phyloP scores from a whole-genome alignment of 1,139 yeast species.

The Arxiozyma telluris region DNA sequence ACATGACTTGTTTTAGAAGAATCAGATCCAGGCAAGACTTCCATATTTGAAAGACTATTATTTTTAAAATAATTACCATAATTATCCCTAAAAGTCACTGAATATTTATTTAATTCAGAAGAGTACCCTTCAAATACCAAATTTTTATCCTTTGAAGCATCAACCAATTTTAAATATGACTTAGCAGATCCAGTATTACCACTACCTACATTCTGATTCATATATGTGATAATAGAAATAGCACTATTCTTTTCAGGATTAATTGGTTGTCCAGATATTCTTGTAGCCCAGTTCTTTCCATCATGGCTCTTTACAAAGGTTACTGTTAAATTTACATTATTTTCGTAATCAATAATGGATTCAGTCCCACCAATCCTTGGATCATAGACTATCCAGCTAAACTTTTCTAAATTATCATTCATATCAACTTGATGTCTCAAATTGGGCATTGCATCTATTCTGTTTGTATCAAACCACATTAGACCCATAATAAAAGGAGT shows the following conservation, averaged over 20 bases:
- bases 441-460: conserved; percentile 44
- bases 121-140: conserved; percentile 47
- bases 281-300: conserved; percentile 66
- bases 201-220: conserved; percentile 38
- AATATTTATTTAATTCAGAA: conserved; percentile 48
- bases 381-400: conserved; percentile 83
- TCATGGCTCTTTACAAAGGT: conserved; percentile 69
- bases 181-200: conserved; percentile 50
- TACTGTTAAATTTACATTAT: conserved; percentile 53
- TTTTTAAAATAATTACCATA: conserved; percentile 37
- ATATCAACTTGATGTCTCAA: conserved; percentile 80
- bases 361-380: conserved; percentile 85
- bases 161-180: conserved; percentile 9
- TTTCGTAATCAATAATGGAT: conserved; percentile 56
- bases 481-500: conserved; percentile 66
- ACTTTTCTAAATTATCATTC: conserved; percentile 58
- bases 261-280: conserved; percentile 55
- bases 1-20: conserved; percentile 55
- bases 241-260: conserved; percentile 40
- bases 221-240: conserved; percentile 67
- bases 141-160: conserved; percentile 32
- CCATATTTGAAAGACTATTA: conserved; percentile 19
- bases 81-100: conserved; percentile 43
- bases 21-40: conserved; percentile 36
- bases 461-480: conserved; percentile 78